Base-by-base conservation (phyloP, 1,284 basidiomycete genomes). In the Cystobasidiaceae sp. region DNA sequence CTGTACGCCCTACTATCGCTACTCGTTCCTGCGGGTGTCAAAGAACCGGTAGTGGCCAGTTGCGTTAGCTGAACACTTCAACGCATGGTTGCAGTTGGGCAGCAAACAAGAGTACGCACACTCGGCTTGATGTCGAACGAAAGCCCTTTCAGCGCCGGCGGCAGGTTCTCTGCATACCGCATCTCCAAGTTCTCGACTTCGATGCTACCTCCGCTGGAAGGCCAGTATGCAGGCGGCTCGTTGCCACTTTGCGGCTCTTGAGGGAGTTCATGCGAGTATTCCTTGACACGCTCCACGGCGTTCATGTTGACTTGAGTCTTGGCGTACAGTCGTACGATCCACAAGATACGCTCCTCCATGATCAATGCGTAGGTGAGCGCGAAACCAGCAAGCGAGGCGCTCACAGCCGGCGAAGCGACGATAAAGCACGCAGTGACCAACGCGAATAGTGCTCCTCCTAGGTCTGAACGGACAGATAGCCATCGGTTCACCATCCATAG, bases 151-250 rank as follows among this genome's bases (percentile, higher is more conserved):
- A 83, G 75, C 0, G 82, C 81, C 1, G 48, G 78, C 1, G 80
- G 79, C 6, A 81, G 77, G 65, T 78, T 76, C 6, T 78, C 78
- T 0, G 80, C 79, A 70, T 82, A 82, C 19, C 77, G 74, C 57
- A 78, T 77, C 0, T 77, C 78, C 2, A 82, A 70, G 25, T 78
- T 71, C 8, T 78, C 75, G 15, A 82, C 80, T 23, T 76, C 72
- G 27, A 82, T 77, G 0, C 74, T 70, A 7, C 80, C 78, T 19
- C 78, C 74, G 6, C 72, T 69, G 0, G 76, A 72, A 0, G 82
- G 82, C 82, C 81, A 82, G 57, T 76, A 72, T 0, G 79, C 77
- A 0, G 81, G 81, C 11, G 81, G 81, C 37, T 79, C 76, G n/a
- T 75, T 68, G 2, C 78, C 77, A 28, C 74, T 75, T 7, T 74